A percentile compares a stretch with the other conserved stretches of the same genome.
Conservation (phyloP, 371 early-diverging fungal genomes). For the Actinomortierella wolfii region DNA sequence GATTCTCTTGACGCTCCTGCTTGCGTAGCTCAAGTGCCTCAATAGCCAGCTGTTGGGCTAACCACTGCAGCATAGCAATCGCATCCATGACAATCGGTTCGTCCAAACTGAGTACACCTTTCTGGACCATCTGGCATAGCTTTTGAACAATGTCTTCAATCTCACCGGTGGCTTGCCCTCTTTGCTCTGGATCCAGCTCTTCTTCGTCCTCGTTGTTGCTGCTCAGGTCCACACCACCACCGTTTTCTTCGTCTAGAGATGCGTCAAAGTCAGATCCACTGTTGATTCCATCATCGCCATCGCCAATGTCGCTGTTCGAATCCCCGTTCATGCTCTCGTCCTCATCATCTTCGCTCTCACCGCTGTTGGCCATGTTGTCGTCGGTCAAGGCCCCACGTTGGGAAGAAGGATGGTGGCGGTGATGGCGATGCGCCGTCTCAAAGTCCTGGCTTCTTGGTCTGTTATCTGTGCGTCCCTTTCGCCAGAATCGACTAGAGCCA, state of each 20-base stretch:
- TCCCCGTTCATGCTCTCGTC: slow-evolving; percentile 1
- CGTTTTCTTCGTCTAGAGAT: neutral
- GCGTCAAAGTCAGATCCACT: neutral
- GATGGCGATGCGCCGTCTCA: too few relatives aligned
- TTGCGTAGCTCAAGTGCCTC: too few relatives aligned
- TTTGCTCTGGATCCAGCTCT: slow-evolving; percentile 18
- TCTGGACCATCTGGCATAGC: slow-evolving; percentile 34
- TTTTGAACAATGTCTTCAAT: slow-evolving; percentile 41
- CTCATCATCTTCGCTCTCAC: neutral
- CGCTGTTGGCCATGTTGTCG: too few relatives aligned
- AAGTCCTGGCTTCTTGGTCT: too few relatives aligned
- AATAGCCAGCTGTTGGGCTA: too few relatives aligned
- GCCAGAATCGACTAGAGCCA: too few relatives aligned
- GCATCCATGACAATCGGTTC: slow-evolving; percentile 35
- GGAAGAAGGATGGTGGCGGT: too few relatives aligned
- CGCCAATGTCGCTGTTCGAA: slow-evolving; percentile 4
- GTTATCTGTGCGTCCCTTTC: too few relatives aligned
- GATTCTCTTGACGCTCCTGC: too few relatives aligned
- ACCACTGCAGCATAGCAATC: slow-evolving; percentile 19
- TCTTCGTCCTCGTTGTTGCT: slow-evolving; percentile 15
- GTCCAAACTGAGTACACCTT: slow-evolving; percentile 30
- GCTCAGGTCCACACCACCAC: slow-evolving; percentile 8
- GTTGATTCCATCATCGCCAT: slow-evolving; percentile 8
- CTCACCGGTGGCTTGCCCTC: slow-evolving; percentile 26
- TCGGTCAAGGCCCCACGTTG: too few relatives aligned